Evolutionary conservation across 23 red algal genomes (phyloP).

Genomic region (Gracilariopsis chorda): DNA sequence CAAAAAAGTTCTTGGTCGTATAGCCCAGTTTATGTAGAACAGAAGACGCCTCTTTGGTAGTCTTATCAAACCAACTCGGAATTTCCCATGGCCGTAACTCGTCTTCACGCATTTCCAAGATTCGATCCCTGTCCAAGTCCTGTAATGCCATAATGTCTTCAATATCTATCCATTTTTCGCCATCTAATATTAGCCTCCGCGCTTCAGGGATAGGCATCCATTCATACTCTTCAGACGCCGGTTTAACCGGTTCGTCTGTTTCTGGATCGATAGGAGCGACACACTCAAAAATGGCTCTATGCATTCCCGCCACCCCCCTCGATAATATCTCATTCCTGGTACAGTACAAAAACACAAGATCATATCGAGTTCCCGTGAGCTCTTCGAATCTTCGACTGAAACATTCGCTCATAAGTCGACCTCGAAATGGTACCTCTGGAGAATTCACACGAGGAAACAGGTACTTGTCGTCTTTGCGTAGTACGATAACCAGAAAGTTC

Average conservation of each 20-base stretch:
- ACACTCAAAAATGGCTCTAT: not conserved
- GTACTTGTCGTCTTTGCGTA: not conserved
- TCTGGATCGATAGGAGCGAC: not conserved
- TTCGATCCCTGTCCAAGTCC: too few species aligned
- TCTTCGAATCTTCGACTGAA: not conserved
- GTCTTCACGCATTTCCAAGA: too few species aligned
- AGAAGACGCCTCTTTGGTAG: not conserved
- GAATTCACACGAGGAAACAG: not conserved
- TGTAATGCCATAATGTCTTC: too few species aligned
- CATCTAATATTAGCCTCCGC: too few species aligned
- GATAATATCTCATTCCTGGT: not conserved
- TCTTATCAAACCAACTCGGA: not conserved
- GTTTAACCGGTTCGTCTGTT: not conserved
- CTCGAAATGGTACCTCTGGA: not conserved
- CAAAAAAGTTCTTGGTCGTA: not conserved
- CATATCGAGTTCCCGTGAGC: not conserved
- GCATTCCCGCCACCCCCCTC: not conserved
- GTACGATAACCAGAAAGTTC: not conserved
- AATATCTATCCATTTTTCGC: too few species aligned
- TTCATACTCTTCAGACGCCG: not conserved
- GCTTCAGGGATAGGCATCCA: too few species aligned
- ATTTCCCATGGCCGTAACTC: not conserved
- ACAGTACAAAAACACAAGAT: not conserved
- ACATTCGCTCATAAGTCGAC: not conserved
- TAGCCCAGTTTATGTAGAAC: not conserved